Evolutionary conservation across 2,329 filamentous ascomycete species (phyloP), one percentile per base, ranked within the genome.

Genomic region (Colletotrichum agaves): DNA sequence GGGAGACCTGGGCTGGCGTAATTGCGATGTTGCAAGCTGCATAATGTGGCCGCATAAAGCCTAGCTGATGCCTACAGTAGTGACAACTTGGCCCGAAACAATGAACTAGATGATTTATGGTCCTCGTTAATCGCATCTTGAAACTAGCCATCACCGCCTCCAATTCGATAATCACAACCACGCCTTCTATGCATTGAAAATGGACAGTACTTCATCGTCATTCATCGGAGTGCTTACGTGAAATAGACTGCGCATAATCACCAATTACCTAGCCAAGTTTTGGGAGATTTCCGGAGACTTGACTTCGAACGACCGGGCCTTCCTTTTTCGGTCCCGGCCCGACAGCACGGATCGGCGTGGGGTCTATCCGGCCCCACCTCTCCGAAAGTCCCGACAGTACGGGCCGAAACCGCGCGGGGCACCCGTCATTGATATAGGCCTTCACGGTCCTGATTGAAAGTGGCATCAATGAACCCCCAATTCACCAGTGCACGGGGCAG

Each of bases 1-100:
- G 61, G 0, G 70, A 71, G 43, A 71, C 70, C 1, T 71, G 70
- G 70, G 61, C 69, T 0, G 70, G 69, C 17, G 69, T 71, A 10
- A 21, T 71, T n/a, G 61, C 70, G 1, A 71, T 71, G 70, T 33
- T 69, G n/a, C 44, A 60, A n/a, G 68, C 58, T 44, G 58, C 65
- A 7, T 71, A 23, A 87, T 87, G 65, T 88, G 77, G 21, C 2
- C 2, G 47, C 35, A 5, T 37, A 13, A 15, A 13, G 35, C 10
- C 8, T 15, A 37, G 27, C 27, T 7, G 27, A 27, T 5, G 8
- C 4, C 8, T 4, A 2, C 2, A 27, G 8, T 7, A 27, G 27
- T 8, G 6, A 2, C 6, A 27, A 27, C 8, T 2, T 2, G 8
- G 27, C 27, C 27, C 1, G 27, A 27, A 27, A 27, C 2, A 27